Evolutionary conservation across 208 protist genomes (phyloP).

Genomic region (Leishmania arabica): DNA sequence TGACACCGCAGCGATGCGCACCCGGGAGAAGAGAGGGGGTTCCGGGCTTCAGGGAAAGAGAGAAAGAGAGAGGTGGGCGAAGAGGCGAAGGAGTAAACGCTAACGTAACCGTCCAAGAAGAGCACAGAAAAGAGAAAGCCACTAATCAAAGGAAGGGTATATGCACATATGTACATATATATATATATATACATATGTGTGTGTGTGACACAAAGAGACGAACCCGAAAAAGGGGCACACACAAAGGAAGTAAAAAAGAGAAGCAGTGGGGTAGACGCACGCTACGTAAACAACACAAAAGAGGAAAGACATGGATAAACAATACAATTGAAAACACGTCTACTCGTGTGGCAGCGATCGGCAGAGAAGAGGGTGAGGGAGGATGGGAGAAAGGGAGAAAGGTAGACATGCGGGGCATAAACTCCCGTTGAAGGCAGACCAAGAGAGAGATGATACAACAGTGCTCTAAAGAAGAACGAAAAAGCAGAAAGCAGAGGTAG

Average conservation of each 20-base stretch:
- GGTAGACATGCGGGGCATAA: neutral
- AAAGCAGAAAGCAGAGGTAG: neutral
- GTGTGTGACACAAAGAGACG: neutral
- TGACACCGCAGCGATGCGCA: neutral
- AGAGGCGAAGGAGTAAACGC: neutral
- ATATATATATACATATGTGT: rapidly evolving
- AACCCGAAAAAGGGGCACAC: neutral
- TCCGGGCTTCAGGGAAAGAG: neutral
- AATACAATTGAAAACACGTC: neutral
- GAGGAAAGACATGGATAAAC: neutral
- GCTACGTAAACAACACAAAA: too few relatives aligned
- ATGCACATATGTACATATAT: rapidly evolving
- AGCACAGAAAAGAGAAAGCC: neutral
- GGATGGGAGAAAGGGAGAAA: neutral
- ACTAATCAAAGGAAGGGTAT: rapidly evolving
- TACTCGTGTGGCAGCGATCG: neutral
- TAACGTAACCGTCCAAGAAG: too few relatives aligned
- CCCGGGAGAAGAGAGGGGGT: neutral
- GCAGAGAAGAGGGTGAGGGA: neutral
- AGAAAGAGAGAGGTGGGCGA: neutral
- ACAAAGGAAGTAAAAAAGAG: neutral
- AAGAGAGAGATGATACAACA: neutral
- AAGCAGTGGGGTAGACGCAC: neutral
- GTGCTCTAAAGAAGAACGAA: neutral
- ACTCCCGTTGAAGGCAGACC: neutral